phyloP scores from a whole-genome alignment of 169 alveolate species.

The Eimeria falciformis region DNA sequence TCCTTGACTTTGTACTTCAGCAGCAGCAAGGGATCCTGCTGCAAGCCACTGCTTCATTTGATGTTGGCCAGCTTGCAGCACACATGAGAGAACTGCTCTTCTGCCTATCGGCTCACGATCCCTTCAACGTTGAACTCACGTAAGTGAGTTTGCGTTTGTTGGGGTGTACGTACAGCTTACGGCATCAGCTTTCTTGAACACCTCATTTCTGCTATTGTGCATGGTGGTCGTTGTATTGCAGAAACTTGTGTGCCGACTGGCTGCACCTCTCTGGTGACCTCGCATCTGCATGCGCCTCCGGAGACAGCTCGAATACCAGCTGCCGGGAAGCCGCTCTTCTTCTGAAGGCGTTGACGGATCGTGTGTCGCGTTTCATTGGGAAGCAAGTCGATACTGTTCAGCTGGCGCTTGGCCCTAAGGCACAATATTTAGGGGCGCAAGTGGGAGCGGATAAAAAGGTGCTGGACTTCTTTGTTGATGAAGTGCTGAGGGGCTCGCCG shows the following conservation, averaged over 20 bases:
- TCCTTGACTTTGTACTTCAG: conserved; percentile 80
- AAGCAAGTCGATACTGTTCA: conserved; percentile 76
- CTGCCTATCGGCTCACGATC: conserved; percentile 67
- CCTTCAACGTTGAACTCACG: conserved; percentile 64
- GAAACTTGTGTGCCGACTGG: conserved; percentile 68
- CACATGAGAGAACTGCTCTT: conserved; percentile 22
- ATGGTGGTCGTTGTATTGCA: neutral
- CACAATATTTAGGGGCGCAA: conserved; percentile 77
- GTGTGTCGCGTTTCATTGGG: conserved; percentile 79
- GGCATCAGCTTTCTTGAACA: neutral
- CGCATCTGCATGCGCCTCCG: conserved; percentile 43
- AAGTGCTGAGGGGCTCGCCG: conserved; percentile 81
- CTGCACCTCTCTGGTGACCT: conserved; percentile 64
- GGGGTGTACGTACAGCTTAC: neutral
- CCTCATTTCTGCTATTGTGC: neutral
- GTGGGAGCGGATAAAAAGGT: conserved; percentile 78
- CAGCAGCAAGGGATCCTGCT: conserved; percentile 78
- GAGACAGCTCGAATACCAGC: conserved; percentile 46
- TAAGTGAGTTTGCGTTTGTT: conserved; percentile 8
- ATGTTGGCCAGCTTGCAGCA: conserved; percentile 15
- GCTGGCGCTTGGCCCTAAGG: conserved; percentile 76
- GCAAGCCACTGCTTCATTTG: conserved; percentile 47
- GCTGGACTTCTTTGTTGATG: conserved; percentile 81
- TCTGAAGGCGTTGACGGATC: conserved; percentile 79
- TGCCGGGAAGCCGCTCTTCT: conserved; percentile 79